Base-by-base conservation (phyloP, 345 rosid species). In the Mallotus nudiflorus region DNA sequence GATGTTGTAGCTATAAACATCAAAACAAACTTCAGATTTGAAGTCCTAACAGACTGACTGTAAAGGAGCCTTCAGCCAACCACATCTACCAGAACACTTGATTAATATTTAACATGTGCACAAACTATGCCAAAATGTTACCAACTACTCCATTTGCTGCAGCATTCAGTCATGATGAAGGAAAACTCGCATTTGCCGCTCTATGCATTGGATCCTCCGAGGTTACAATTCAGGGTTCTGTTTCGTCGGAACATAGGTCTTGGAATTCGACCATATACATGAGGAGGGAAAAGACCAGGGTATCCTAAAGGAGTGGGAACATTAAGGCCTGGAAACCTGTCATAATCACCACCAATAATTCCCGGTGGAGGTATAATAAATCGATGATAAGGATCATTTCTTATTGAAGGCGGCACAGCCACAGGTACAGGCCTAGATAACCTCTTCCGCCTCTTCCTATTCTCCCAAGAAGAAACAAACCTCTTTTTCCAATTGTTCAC, bases 401-500 rank as follows among this genome's bases (percentile, higher is more conserved):
- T 35, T 18, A 66, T n/a, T 70, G 66, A 9, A 28, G n/a, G n/a
- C n/a, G n/a, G n/a, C n/a, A n/a, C n/a, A 9, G 48, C 1, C 42
- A 33, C 31, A 28, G 29, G 65, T 39, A 39, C 24, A 33, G 25
- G 65, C 45, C 73, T 33, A 57, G 22, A 42, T 51, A 4, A 24
- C 73, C 51, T 68, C 64, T 46, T 70, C 40, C 31, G 60, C 67
- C 62, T 75, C 80, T 65, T 81, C 52, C 49, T 66, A 1, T 18
- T 51, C 76, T 65, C 82, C 91, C 87, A 84, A 51, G 13, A 31
- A 2, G 35, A 18, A 76, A 56, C 72, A 78, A 80, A 91, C 46
- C 19, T 66, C 3, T 28, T 29, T 78, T 89, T 90, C 96, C 95
- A 88, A 59, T 76, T 62, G 70, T 29, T 39, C 18, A 14, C 29